Evolutionary conservation across 2,329 filamentous ascomycete species (phyloP), one percentile per base, ranked within the genome.

Genomic region (Colletotrichum tamarilloi): DNA sequence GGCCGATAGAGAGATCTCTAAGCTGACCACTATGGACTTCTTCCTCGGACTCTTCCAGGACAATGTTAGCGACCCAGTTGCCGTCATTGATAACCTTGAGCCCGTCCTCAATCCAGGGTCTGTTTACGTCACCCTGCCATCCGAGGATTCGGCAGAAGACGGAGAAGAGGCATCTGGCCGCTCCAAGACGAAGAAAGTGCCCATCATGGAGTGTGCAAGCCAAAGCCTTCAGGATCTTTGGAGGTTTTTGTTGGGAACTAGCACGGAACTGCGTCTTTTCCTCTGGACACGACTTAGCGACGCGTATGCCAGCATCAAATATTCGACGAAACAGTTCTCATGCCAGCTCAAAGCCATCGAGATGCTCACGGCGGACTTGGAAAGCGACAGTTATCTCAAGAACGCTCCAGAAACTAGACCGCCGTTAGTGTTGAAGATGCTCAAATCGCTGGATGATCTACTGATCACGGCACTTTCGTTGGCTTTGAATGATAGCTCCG

Each of bases 11-110:
- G 96, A 99, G 80, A 93, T 98, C 30, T 96, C 94, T 14, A 95
- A 95, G 78, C 88, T 98, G 42, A 98, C 94, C 16, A 98, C 96
- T 0, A 97, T 97, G 90, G 96, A 98, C 79, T 98, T 98, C 81
- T 98, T 99, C 82, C 88, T 95, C 63, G 94, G 92, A 49, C 90
- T 99, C 0, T 98, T 98, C 80, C 93, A 94, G 73, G 92, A 95
- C 49, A 93, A 97, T 70, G 90, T 92, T 72, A 91, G 92, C 59
- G 92, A 98, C 76, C 94, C 96, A 0, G 89, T 96, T 14, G 89
- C 92, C 5, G 91, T 98, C 24, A 98, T 99, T 72, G 95, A 98
- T 78, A 97, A 92, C 32, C 85, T 99, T 46, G 97, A 99, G 79
- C 97, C 97, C 4, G 93, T 99, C 11, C 86, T 99, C 5, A 96